Evolutionary conservation across 192 early-diverging fungal species (phyloP), one percentile per base, ranked within the genome.

Genomic region (Gryganskiella cystojenkinii): DNA sequence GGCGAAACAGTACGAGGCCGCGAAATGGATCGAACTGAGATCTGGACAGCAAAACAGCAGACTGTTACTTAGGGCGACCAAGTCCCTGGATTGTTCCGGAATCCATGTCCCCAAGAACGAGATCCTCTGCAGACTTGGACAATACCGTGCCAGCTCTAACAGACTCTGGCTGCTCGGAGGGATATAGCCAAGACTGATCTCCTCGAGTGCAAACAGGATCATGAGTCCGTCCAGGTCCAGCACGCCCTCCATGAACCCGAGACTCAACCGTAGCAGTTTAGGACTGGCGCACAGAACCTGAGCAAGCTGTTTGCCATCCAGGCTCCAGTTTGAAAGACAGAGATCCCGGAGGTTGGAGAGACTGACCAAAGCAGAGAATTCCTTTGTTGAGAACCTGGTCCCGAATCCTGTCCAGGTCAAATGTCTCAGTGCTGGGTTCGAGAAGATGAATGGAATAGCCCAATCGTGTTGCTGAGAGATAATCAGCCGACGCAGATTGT

Each of bases 101-200:
- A 52, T 45, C 63, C 71, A 73, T 25, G 71, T 73, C 15, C 71
- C 63, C 57, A 60, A 45, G 50, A 65, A 73, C 11, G 71, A 73
- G 27, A 65, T 64, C 13, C 62, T 42, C 22, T 49, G 52, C 11
- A 73, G 33, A 53, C 51, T 65, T 1, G 62, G 69, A 35, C 59
- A 56, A n/a, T 47, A 62, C 31, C 45, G 69, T 15, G 35, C 43
- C 28, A 73, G 33, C n/a, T 73, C 40, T 2, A 65, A 15, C 15
- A 73, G 49, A 45, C 57, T 25, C 30, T 61, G 71, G 50, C 71
- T 65, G 22, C 46, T 73, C 3, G 13, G 6, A 13, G 63, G 57
- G 3, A 73, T 35, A 25, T 58, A 65, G 7, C 71, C 71, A 2
- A 73, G 50, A 45, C 62, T 65, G 50, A 73, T 73, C 56, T 73